Evolutionary conservation across 2,329 filamentous ascomycete species (phyloP), one percentile per base, ranked within the genome.

Genomic region (Sporothrix schenckii): DNA sequence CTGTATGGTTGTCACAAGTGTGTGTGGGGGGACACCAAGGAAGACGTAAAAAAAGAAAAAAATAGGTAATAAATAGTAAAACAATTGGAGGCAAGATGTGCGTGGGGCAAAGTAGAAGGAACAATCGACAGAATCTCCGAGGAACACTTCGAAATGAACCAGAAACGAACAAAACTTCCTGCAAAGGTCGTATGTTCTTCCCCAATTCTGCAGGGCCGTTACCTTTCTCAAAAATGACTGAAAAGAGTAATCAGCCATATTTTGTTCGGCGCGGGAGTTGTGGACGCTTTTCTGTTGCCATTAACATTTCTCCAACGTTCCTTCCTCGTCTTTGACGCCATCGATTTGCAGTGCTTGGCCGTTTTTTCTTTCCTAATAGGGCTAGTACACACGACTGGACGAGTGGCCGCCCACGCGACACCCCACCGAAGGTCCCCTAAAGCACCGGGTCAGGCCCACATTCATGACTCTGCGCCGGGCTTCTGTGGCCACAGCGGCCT

Each of bases 161-260:
- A 49, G 19, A 66, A 21, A 47, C 16, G 30, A 16, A 11, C 39
- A 63, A 63, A 44, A 63, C 11, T 63, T 21, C 24, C 19, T 65
- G 53, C 19, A 34, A 24, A 6, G 47, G 47, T 66, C 60, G 60
- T 63, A 69, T 52, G n/a, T 61, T 56, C 60, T 66, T 54, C 34
- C 70, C 66, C 53, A 24, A 71, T 61, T 61, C 60, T 34, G 66
- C 58, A 69, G 56, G 41, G 49, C 58, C 6, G 13, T 27, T 47
- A 9, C 16, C 34, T 7, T 2, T 9, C 9, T 34, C 34, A 44
- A 41, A 44, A 44, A 44, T 5, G 34, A 34, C 9, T 9, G 30
- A 21, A 53, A 53, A 53, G 24, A 24, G 27, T 9, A 44, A 41
- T n/a, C 61, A 65, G 61, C 44, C 61, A 50, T 50, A 21, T 16